Evolutionary conservation across 345 rosid genomes (phyloP).

Genomic region (Pelargonium nanum): DNA sequence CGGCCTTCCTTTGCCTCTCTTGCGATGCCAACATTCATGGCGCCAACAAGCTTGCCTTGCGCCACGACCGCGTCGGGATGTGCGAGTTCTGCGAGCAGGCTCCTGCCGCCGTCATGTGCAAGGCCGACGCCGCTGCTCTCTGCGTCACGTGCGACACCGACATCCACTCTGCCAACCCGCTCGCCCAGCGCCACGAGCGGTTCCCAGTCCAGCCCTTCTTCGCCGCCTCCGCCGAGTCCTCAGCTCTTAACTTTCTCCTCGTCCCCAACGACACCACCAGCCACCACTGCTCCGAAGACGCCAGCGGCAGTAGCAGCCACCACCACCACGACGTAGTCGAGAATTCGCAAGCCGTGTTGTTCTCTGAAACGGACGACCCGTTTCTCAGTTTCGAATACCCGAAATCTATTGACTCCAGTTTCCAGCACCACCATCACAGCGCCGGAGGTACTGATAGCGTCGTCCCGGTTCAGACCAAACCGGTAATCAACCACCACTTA

Average conservation of each 20-base stretch:
- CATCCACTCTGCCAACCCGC: slow-evolving; percentile 38
- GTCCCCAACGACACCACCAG: slow-evolving; percentile 1
- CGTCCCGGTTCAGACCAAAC: slow-evolving; percentile 25
- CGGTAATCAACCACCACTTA: background rate
- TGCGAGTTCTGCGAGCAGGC: slow-evolving; percentile 40
- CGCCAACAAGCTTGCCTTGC: slow-evolving; percentile 16
- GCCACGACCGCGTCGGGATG: slow-evolving; percentile 29
- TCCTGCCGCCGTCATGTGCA: slow-evolving; percentile 34
- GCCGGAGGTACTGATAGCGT: slow-evolving; percentile 14
- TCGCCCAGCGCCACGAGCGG: slow-evolving; percentile 31
- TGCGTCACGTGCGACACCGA: slow-evolving; percentile 33
- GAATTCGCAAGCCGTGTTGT: slow-evolving; percentile 10
- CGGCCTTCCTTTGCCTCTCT: slow-evolving; percentile 26
- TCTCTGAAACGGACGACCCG: slow-evolving; percentile 20
- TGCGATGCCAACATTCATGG: slow-evolving; percentile 25
- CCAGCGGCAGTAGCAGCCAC: background rate
- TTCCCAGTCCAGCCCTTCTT: slow-evolving; percentile 30
- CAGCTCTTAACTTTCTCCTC: slow-evolving; percentile 9
- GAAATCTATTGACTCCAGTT: slow-evolving; percentile 4
- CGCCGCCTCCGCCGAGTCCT: slow-evolving; percentile 10
- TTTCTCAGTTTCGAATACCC: slow-evolving; percentile 18
- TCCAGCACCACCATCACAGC: background rate
- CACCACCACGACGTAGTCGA: slow-evolving; percentile 7
- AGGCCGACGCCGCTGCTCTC: slow-evolving; percentile 36
- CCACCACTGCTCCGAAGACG: background rate